Conservation (phyloP, 148 eudicot genomes). For the Rheum nobile region DNA sequence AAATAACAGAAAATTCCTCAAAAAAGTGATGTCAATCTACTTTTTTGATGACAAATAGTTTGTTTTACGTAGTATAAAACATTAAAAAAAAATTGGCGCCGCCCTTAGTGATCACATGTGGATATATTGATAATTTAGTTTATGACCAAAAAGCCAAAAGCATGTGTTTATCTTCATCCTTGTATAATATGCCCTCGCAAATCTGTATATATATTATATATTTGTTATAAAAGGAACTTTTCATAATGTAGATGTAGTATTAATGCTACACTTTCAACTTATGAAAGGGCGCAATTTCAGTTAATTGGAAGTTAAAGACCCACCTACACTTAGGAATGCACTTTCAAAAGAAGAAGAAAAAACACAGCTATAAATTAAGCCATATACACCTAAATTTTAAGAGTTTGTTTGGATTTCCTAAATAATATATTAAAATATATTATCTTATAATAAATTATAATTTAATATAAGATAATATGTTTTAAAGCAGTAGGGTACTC, state of each 20-base stretch:
- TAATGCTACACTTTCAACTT: neutral
- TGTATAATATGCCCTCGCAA: neutral
- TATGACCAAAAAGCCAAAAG: neutral
- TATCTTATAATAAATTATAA: no score
- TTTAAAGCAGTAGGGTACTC: no score
- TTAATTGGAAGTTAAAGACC: neutral
- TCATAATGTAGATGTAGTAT: neutral
- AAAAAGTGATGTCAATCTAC: neutral
- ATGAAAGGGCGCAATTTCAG: neutral
- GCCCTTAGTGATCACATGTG: conserved; percentile 10
- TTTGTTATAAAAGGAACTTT: neutral
- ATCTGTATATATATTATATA: neutral
- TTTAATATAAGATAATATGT: no score
- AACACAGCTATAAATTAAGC: neutral
- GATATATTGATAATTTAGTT: neutral
- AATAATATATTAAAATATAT: no score
- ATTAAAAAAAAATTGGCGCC: neutral
- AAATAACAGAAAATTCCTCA: neutral
- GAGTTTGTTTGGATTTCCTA: no score
- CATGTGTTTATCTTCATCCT: conserved; percentile 4
- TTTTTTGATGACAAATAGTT: neutral
- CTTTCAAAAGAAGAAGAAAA: neutral
- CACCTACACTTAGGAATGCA: neutral
- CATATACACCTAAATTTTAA: neutral
- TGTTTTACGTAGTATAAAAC: neutral